phyloP scores from a whole-genome alignment of 169 alveolate genomes.

The Eimeria tenella region DNA sequence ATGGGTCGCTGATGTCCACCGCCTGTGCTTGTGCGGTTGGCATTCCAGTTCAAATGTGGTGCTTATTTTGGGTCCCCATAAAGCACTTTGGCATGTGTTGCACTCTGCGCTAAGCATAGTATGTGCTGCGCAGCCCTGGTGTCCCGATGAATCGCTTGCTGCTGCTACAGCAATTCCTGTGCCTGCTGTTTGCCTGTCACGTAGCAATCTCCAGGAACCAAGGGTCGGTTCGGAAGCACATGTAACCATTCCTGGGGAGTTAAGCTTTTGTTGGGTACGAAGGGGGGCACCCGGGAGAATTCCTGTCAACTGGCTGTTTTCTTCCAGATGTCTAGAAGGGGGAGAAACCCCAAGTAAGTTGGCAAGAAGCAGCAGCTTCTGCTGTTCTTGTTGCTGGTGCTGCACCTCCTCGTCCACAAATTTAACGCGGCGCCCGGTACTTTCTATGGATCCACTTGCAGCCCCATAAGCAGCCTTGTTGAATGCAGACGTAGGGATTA shows the following conservation, averaged over 20 bases:
- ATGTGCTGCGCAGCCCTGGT: background rate
- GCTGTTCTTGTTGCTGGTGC: conserved; percentile 29
- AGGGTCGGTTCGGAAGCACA: background rate
- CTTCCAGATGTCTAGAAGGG: background rate
- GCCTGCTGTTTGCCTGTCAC: background rate
- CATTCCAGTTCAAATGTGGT: background rate
- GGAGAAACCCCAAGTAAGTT: background rate
- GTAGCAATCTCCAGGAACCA: conserved; percentile 19
- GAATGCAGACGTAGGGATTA: background rate
- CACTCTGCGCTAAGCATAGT: background rate
- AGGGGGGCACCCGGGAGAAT: background rate
- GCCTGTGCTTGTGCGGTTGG: conserved; percentile 46
- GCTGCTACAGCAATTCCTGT: background rate
- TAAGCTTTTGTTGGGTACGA: background rate
- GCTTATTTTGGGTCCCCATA: background rate
- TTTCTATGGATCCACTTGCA: background rate
- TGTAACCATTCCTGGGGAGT: background rate
- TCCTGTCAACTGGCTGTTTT: background rate
- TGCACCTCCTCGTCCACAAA: conserved; percentile 37
- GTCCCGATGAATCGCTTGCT: background rate
- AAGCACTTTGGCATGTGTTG: background rate
- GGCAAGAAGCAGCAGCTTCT: conserved; percentile 27
- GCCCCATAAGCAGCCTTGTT: background rate
- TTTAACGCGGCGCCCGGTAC: conserved; percentile 53
- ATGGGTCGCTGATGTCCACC: conserved; percentile 64